Percentiles rank a stretch among this genome's conserved stretches.
These are phyloP conservation scores for Colletotrichum australisinense DNA, from an alignment of 2,329 filamentous ascomycete genomes.

Conservation along the genomic window DNA sequence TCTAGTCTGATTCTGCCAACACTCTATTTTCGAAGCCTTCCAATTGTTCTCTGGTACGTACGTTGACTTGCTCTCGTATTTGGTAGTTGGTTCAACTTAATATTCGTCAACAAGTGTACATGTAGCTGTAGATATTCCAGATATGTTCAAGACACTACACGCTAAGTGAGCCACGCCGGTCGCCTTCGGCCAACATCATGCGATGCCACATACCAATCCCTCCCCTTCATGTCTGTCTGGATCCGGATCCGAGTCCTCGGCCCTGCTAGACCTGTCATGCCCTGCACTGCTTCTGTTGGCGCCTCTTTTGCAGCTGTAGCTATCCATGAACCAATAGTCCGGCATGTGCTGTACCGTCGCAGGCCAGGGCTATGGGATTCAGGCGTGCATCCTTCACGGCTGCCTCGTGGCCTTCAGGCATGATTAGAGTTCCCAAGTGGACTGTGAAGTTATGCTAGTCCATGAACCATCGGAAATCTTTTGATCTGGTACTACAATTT, in stretches of 20 bases:
- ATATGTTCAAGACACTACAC: not conserved
- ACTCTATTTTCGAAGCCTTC: not conserved
- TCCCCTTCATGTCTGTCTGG: constrained; percentile 1
- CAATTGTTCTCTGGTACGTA: not conserved
- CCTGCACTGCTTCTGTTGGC: not conserved
- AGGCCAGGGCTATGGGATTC: constrained; percentile 13
- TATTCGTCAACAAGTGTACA: not conserved
- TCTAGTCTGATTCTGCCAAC: constrained; percentile 10
- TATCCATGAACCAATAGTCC: not conserved
- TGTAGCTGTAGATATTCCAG: not conserved
- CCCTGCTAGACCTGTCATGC: constrained; percentile 9
- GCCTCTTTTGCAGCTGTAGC: not conserved
- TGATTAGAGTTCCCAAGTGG: not conserved
- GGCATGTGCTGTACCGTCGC: constrained; percentile 1
- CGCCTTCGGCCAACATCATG: constrained; percentile 24
- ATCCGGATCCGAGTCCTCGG: constrained; percentile 26
- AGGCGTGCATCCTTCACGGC: not conserved
- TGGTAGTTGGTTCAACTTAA: not conserved
- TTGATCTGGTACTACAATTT: not conserved
- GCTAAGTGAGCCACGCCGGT: constrained; percentile 1
- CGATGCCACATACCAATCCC: constrained; percentile 20
- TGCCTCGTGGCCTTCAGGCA: not conserved
- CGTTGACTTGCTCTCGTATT: not conserved
- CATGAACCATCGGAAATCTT: not conserved
- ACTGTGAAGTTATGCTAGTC: not conserved